Conservation (phyloP, 768 basidiomycete genomes). For the Tulasnella sp. region DNA sequence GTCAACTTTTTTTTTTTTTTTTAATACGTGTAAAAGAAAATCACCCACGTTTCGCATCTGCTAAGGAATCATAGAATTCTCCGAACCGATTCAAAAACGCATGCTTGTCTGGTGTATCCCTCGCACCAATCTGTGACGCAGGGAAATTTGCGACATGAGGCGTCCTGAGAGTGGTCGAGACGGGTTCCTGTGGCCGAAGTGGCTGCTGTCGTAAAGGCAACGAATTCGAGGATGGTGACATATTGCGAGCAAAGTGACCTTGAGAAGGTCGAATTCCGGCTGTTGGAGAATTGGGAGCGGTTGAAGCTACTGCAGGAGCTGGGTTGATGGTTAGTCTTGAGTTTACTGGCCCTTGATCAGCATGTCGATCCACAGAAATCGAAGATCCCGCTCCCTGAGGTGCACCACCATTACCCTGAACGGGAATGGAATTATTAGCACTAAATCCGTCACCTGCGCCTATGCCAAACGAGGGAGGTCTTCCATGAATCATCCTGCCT, state of each 20-base stretch:
- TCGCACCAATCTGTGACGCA: neutral
- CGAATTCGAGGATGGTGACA: too few species aligned
- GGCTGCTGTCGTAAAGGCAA: too few species aligned
- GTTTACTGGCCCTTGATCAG: neutral
- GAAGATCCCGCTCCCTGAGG: too few species aligned
- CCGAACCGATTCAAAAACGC: conserved; percentile 10
- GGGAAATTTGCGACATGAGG: conserved; percentile 12
- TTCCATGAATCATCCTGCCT: conserved; percentile 6
- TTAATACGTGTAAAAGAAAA: neutral
- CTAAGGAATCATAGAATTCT: conserved; percentile 12
- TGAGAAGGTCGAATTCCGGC: too few species aligned
- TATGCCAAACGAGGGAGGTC: neutral
- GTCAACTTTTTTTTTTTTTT: too few species aligned
- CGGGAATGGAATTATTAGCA: too few species aligned
- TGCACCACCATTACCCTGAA: too few species aligned
- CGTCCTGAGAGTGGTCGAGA: conserved; percentile 9
- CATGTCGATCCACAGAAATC: too few species aligned
- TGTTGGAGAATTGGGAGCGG: neutral
- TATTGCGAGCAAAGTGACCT: too few species aligned
- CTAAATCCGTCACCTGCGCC: too few species aligned
- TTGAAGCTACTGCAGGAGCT: neutral
- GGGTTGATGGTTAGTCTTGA: neutral
- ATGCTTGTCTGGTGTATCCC: conserved; percentile 8
- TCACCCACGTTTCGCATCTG: conserved; percentile 11
- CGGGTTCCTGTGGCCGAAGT: conserved; percentile 10